Evolutionary conservation across 1,139 yeast genomes (phyloP).

Genomic region (Magnusiomyces suaveolens): DNA sequence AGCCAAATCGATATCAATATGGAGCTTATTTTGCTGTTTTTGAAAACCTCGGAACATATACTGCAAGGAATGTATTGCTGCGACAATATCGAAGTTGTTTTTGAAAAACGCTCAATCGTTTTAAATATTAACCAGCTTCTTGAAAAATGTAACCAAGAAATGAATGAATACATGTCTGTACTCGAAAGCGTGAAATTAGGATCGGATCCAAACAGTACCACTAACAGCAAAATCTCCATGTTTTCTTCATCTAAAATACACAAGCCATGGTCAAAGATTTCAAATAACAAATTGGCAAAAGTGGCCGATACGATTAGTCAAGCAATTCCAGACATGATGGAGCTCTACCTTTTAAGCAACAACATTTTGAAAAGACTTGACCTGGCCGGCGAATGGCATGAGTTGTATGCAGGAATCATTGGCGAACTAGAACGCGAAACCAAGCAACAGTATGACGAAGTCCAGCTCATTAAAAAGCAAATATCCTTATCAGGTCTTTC

Average conservation of each 20-base stretch:
- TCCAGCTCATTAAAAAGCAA: background rate
- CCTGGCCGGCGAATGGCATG: constrained; percentile 3
- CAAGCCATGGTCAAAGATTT: background rate
- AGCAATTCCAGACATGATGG: constrained; percentile 1
- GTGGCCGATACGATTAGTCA: constrained; percentile 1
- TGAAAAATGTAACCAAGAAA: background rate
- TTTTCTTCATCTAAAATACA: background rate
- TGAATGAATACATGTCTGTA: background rate
- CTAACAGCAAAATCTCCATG: background rate
- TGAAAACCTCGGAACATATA: background rate
- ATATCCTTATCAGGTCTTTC: background rate
- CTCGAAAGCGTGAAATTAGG: background rate
- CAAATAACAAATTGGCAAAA: background rate
- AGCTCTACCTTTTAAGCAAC: background rate
- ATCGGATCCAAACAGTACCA: background rate
- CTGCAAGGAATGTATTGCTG: background rate
- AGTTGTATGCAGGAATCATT: background rate
- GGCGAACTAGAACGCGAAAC: constrained; percentile 1
- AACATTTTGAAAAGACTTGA: constrained; percentile 2
- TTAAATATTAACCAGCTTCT: background rate
- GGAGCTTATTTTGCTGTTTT: background rate
- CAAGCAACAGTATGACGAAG: background rate
- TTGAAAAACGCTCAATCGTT: background rate
- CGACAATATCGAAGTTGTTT: constrained; percentile 1
- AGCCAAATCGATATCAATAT: background rate